Conservation (phyloP, 2,329 filamentous ascomycete species). For the Pseudocercospora eumusae region DNA sequence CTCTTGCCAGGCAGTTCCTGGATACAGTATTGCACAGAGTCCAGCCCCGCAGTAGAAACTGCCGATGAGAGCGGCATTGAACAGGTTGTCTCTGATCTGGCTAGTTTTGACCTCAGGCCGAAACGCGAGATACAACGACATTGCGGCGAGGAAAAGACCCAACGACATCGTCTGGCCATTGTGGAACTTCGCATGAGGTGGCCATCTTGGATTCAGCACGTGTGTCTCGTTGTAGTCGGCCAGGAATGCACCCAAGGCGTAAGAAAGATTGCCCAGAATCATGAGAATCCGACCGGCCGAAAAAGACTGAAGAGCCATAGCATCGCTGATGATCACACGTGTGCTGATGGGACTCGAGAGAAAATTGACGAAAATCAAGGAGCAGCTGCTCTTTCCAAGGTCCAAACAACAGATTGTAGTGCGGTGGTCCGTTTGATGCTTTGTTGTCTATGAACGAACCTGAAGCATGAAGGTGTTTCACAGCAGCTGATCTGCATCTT, state of each 20-base stretch:
- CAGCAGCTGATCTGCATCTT: too few relatives aligned
- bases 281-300: slow-evolving; percentile 38
- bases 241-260: slow-evolving; percentile 38
- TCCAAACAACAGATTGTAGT: too few relatives aligned
- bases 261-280: slow-evolving; percentile 38
- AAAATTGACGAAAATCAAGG: too few relatives aligned
- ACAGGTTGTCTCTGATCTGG: slow-evolving; percentile 29
- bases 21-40: slow-evolving; percentile 51
- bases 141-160: slow-evolving; percentile 45
- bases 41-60: slow-evolving; percentile 50
- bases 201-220: slow-evolving; percentile 53
- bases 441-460: too few relatives aligned
- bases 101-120: slow-evolving; percentile 21
- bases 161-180: slow-evolving; percentile 56
- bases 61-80: slow-evolving; percentile 44
- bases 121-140: slow-evolving; percentile 44
- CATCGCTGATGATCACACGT: neutral
- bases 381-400: too few relatives aligned
- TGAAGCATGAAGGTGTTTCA: too few relatives aligned
- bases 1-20: slow-evolving; percentile 47
- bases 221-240: slow-evolving; percentile 47
- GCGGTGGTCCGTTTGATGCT: too few relatives aligned
- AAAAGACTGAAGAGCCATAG: slow-evolving; percentile 18
- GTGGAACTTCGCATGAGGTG: slow-evolving; percentile 55
- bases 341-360: too few relatives aligned